Base-by-base conservation (phyloP, 805 yeast genomes). In the Barnettozyma salicaria region DNA sequence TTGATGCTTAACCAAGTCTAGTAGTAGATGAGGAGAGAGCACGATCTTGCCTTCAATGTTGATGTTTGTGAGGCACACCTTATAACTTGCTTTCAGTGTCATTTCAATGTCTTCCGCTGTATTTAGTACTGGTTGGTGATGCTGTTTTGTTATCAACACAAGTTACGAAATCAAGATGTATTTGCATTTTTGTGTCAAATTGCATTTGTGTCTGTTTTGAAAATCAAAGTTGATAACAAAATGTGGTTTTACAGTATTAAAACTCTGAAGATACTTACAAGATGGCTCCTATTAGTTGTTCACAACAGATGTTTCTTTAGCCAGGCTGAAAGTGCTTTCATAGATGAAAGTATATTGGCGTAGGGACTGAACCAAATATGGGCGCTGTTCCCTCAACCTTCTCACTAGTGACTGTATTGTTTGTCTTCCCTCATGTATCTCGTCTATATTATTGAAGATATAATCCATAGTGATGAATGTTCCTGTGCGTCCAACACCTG, bases 401-500 rank as follows among this genome's bases (percentile, higher is more conserved):
- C 60, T 61, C 7, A 72, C 60, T 11, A 67, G 50, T 33, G 55
- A 55, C 17, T 17, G 10, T 16, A 32, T 7, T 25, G 27, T 25
- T 13, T n/a, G 7, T 11, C 14, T 24, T 3, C 19, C 27, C 19
- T 24, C 29, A 25, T 27, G 29, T n/a, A 19, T 19, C n/a, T 25
- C 12, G 4, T 10, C 14, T 10, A 25, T 8, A 13, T 25, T 13
- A 8, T 25, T 13, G 27, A 13, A 2, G 27, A 25, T 26, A 22
- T 19, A 25, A 10, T 85, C 92, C 27, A 82, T 59, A 0, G 87
- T 74, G 34, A 86, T 75, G 49, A 78, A 83, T 0, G 95, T 87
- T 1, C 98, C 97, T 0, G 97, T 85, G 40, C 98, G 68, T 7
- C 98, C 98, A 49, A 94, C 89, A 1, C 98, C 98, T 0, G 98